phyloP scores from a whole-genome alignment of 2,329 filamentous ascomycete species.

The Penicillium capsulatum region DNA sequence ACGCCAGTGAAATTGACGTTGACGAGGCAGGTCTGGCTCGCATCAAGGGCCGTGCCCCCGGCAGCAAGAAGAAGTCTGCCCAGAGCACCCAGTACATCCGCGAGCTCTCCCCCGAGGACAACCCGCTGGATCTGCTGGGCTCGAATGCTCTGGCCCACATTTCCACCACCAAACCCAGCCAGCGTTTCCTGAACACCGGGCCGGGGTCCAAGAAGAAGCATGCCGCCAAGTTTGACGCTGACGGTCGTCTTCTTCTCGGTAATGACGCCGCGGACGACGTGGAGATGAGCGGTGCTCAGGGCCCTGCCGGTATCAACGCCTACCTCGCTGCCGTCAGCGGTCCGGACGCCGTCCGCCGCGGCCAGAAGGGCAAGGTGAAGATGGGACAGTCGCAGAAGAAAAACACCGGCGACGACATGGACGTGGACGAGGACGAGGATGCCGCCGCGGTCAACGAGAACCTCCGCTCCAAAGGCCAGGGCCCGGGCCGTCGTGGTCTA shows the following conservation, averaged over 20 bases:
- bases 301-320: conserved; percentile 50
- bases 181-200: conserved; percentile 42
- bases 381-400: conserved; percentile 48
- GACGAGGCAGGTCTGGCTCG: conserved; percentile 35
- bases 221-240: conserved; percentile 41
- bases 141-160: conserved; percentile 87
- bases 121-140: conserved; percentile 89
- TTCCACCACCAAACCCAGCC: conserved; percentile 74
- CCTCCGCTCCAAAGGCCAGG: conserved; percentile 15
- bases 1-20: conserved; percentile 45
- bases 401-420: conserved; percentile 40
- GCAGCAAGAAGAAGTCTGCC: conserved; percentile 44
- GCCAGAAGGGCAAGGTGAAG: conserved; percentile 58
- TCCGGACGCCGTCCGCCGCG: conserved; percentile 54
- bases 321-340: conserved; percentile 60
- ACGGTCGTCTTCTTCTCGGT: conserved; percentile 45
- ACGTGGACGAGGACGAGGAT: conserved; percentile 40
- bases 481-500: conserved; percentile 20
- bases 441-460: conserved; percentile 17
- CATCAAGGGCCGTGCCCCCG: conserved; percentile 29
- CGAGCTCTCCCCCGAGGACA: conserved; percentile 74
- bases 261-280: conserved; percentile 31
- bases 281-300: conserved; percentile 31
- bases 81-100: conserved; percentile 72
- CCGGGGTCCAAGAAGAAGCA: conserved; percentile 39